Evolutionary conservation across 1,284 basidiomycete species (phyloP), one percentile per base, ranked within the genome.

Genomic region (Irpex sp.): DNA sequence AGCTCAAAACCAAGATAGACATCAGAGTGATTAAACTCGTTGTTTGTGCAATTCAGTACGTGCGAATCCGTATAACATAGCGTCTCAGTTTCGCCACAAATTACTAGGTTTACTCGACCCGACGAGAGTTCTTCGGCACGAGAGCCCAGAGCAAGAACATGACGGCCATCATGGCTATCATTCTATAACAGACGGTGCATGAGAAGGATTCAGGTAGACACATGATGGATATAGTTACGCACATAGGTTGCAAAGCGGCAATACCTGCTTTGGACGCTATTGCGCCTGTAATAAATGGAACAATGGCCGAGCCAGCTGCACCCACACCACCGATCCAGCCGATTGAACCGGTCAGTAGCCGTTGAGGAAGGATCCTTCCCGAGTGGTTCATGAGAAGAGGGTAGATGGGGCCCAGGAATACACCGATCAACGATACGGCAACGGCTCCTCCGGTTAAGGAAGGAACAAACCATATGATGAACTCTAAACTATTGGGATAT

Each of bases 391-490:
- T 80, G 36, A 77, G 72, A 62, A 84, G 80, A 1, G 83, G 82
- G 64, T 80, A 86, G 68, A 84, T 78, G 0, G 84, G 85, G 0
- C 74, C 74, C n/a, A 75, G 68, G 33, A 85, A 67, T 33, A 86
- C 64, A n/a, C 84, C 86, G 57, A 86, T 75, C 28, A 86, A 70
- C 1, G 81, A 77, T 16, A 87, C 78, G 4, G 80, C 76, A 5
- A 86, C 71, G 1, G 82, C 85, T 48, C 76, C 77, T 42, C 77
- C 78, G 21, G 85, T 73, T 48, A 87, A 72, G 3, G 78, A 80
- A 0, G 83, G 83, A 2, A 84, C 80, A 12, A 84, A 73, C 86
- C 86, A 87, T 37, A 87, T 73, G 37, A 84, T 71, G 56, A 87
- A 66, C 64, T 87, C 82, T 33, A 85, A 71, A 18, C 78, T 80